phyloP scores from a whole-genome alignment of 176 grass and related monocot species.

The Musa troglodytarum region DNA sequence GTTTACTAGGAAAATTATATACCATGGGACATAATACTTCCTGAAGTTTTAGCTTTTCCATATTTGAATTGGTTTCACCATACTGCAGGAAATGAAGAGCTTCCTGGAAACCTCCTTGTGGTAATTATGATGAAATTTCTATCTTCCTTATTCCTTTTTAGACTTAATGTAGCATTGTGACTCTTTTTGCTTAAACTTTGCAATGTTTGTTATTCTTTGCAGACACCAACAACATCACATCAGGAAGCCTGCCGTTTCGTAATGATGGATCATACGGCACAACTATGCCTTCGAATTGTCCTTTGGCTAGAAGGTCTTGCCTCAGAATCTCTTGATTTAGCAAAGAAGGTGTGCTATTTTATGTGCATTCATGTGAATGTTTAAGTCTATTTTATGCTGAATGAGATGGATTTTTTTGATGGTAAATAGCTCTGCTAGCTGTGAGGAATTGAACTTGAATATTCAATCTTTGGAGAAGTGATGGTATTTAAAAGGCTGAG shows the following conservation, averaged over 20 bases:
- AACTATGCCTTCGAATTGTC: slow-evolving; percentile 64
- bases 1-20: background rate
- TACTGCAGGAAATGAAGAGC: slow-evolving; percentile 70
- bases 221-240: slow-evolving; percentile 84
- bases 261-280: slow-evolving; percentile 50
- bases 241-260: slow-evolving; percentile 85
- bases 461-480: too few relatives aligned
- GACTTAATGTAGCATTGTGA: background rate
- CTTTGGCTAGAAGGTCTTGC: slow-evolving; percentile 95
- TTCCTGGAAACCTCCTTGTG: slow-evolving; percentile 61
- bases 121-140: slow-evolving; percentile 30
- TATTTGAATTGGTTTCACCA: slow-evolving; percentile 27
- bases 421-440: too few relatives aligned
- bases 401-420: too few relatives aligned
- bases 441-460: too few relatives aligned
- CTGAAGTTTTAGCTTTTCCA: slow-evolving; percentile 19
- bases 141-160: background rate
- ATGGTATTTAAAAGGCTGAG: too few relatives aligned
- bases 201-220: slow-evolving; percentile 18
- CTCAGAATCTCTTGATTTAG: slow-evolving; percentile 90
- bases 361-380: background rate
- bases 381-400: too few relatives aligned
- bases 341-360: slow-evolving; percentile 50
- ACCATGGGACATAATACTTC: background rate
- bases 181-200: background rate